Evolutionary conservation across 495 filamentous ascomycete species (phyloP), one percentile per base, ranked within the genome.

Genomic region (Parachaetomium inaequale): DNA sequence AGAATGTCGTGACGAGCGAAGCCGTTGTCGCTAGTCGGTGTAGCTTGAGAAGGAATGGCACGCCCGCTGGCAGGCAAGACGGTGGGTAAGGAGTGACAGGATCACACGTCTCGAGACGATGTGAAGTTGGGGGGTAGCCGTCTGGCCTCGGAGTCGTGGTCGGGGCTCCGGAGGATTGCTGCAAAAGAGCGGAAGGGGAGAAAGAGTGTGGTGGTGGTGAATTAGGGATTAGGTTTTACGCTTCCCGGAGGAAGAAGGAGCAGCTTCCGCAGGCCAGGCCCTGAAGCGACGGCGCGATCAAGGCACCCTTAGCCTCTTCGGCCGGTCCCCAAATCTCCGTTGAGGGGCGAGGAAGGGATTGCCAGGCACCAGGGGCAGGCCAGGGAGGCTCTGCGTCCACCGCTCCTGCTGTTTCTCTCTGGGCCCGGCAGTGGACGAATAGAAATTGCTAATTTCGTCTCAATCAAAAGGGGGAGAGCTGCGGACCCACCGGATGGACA

Each of bases 51-150:
- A 81, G 59, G 79, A 81, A 75, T 70, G 78, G 71, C 73, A 72
- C 71, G 76, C 78, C 77, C 68, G 74, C 75, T 76, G 51, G 75
- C 76, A 77, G 75, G 75, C 73, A 68, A 68, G 58, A 68, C 61
- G 63, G 63, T 55, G 62, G 17, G 4, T 23, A 75, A 75, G 63
- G 68, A 74, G 68, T 62, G 72, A 66, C 60, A 67, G n/a, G 65
- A 72, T 71, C 68, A 72, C 70, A 71, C 69, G 71, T 72, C 71
- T 59, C 61, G 65, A 34, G 68, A 69, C 63, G 53, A 61, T 65
- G 68, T 61, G 70, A 69, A 60, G 66, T 68, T 69, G 70, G 62
- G n/a, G n/a, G n/a, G n/a, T 19, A 52, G 52, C 63, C 70, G 68
- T 71, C 65, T 70, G 46, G 55, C 63, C 46, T 61, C 46, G 49